Conservation (phyloP, 441 rosid genomes). For the Populus hybrid region DNA sequence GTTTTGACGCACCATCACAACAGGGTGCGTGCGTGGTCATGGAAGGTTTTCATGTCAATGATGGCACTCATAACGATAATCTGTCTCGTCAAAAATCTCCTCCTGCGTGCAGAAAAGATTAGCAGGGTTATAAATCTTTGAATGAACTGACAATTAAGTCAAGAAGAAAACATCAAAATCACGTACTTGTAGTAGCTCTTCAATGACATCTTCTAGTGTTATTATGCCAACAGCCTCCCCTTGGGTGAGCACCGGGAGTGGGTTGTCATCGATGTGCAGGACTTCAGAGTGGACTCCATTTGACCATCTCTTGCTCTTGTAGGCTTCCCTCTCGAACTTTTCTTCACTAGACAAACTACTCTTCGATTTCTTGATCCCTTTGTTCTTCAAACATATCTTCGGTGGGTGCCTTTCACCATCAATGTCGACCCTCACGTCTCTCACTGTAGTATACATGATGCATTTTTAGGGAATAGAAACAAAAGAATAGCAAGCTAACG, state of each 20-base stretch:
- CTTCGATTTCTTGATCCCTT: slow-evolving; percentile 62
- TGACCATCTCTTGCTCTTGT: slow-evolving; percentile 68
- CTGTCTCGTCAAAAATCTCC: slow-evolving; percentile 90
- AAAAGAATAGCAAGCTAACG: not conserved
- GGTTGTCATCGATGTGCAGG: slow-evolving; percentile 50
- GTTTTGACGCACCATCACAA: not conserved
- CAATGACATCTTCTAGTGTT: slow-evolving; percentile 90
- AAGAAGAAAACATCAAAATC: not conserved
- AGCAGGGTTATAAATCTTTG: not conserved
- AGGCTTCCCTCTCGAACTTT: slow-evolving; percentile 24
- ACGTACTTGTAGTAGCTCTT: slow-evolving; percentile 75
- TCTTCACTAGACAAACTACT: slow-evolving; percentile 48
- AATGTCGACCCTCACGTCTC: slow-evolving; percentile 54
- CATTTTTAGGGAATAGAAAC: not conserved
- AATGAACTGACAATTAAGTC: not conserved
- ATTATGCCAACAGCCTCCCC: slow-evolving; percentile 74
- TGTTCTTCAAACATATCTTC: slow-evolving; percentile 49
- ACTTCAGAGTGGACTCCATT: slow-evolving; percentile 61
- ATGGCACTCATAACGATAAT: slow-evolving; percentile 52
- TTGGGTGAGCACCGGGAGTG: slow-evolving; percentile 52
- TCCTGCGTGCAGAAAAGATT: slow-evolving; percentile 35
- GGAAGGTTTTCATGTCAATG: not conserved
- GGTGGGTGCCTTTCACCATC: slow-evolving; percentile 49
- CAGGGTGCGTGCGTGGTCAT: not conserved
- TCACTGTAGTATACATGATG: slow-evolving; percentile 14